A percentile compares a stretch with the other conserved stretches of the same genome.
Evolutionary conservation across 2,329 filamentous ascomycete genomes (phyloP).

Genomic region (Fusarium agapanthi): DNA sequence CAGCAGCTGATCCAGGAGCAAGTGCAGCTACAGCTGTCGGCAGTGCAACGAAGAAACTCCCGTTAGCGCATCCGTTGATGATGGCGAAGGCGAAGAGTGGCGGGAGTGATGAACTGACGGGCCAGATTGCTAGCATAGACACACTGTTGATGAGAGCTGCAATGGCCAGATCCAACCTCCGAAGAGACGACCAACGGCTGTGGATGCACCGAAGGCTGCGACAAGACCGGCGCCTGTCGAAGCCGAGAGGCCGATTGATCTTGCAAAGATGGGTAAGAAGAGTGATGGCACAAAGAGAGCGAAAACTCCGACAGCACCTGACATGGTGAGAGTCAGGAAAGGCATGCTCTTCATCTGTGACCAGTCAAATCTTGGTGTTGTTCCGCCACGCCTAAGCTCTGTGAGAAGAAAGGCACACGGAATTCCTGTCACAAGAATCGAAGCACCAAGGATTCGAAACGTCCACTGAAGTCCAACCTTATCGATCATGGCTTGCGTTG

Average conservation of each 20-base stretch:
- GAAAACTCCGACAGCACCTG: background rate
- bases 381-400: background rate
- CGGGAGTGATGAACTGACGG: background rate
- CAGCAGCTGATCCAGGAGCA: background rate
- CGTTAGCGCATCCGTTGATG: conserved; percentile 2
- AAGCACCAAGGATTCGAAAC: background rate
- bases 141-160: background rate
- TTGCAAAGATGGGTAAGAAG: background rate
- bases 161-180: background rate
- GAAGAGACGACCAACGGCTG: background rate
- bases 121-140: background rate
- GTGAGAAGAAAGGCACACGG: background rate
- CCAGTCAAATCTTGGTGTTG: conserved; percentile 4
- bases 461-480: conserved; percentile 1
- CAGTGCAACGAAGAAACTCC: conserved; percentile 4
- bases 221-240: background rate
- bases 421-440: background rate
- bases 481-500: background rate
- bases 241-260: background rate
- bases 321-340: background rate
- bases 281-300: background rate
- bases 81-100: background rate
- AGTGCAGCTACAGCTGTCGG: conserved; percentile 6
- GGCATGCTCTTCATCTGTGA: background rate
- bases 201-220: background rate